phyloP scores from a whole-genome alignment of 176 grass and related monocot genomes.

The Microstegium vimineum region DNA sequence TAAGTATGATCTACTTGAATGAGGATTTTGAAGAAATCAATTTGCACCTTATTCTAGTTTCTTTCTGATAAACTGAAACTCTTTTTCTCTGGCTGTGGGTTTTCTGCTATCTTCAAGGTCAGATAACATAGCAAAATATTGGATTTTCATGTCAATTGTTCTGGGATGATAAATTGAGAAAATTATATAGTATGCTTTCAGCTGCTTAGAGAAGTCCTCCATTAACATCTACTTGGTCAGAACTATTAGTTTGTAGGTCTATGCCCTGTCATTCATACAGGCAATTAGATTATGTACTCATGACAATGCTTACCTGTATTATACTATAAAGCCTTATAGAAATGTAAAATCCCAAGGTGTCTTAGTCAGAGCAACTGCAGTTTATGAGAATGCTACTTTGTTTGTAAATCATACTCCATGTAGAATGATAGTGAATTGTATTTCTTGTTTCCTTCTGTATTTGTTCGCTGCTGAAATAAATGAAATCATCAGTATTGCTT shows the following conservation, averaged over 20 bases:
- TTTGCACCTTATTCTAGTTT: background rate
- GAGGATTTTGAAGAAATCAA: background rate
- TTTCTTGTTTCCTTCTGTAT: slow-evolving; percentile 2
- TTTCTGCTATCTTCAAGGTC: background rate
- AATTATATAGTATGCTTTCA: background rate
- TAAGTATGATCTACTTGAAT: background rate
- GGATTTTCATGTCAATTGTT: background rate
- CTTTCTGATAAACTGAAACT: background rate
- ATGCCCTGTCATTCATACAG: background rate
- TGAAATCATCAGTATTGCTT: slow-evolving; percentile 17
- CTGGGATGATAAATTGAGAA: background rate
- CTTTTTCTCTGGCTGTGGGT: background rate
- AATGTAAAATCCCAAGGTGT: background rate
- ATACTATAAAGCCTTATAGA: background rate
- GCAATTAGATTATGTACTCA: background rate
- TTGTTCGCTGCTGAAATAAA: background rate
- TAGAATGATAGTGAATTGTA: background rate
- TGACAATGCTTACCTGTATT: background rate
- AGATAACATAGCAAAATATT: background rate
- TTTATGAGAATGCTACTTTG: background rate
- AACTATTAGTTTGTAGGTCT: background rate
- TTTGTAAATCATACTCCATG: background rate
- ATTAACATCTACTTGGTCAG: background rate
- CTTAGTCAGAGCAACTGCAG: background rate
- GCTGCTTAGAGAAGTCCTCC: background rate